Evolutionary conservation across 257 asterid species (phyloP).

Genomic region (Ehretia macrophylla): DNA sequence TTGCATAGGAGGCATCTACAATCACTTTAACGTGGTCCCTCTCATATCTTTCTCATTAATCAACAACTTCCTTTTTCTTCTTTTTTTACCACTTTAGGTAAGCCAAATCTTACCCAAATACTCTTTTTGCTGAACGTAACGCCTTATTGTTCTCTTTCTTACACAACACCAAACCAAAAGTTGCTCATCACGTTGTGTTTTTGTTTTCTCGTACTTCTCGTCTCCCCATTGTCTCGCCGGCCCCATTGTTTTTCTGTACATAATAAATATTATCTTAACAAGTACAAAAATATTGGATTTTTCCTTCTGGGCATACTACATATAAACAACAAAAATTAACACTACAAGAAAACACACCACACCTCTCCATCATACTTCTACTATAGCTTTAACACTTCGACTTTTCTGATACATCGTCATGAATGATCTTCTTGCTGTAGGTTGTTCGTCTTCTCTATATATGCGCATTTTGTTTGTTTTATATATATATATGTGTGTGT

Average conservation of each 20-base stretch:
- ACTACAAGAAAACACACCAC: neutral
- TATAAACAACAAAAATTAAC: too few species aligned
- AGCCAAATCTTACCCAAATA: too few species aligned
- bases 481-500: neutral
- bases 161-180: neutral
- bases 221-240: neutral
- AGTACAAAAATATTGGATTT: too few species aligned
- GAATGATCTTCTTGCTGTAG: slow-evolving; percentile 6
- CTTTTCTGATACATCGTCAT: neutral
- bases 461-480: neutral
- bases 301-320: neutral
- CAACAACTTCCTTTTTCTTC: neutral
- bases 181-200: neutral
- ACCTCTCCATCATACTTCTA: neutral
- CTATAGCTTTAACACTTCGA: neutral
- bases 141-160: neutral
- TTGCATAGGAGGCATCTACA: too few species aligned
- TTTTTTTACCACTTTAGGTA: too few species aligned
- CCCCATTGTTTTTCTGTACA: neutral
- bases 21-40: too few species aligned
- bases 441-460: neutral
- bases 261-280: neutral
- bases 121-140: too few species aligned
- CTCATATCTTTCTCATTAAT: too few species aligned
- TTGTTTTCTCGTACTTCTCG: neutral